A percentile compares a stretch with the other conserved stretches of the same genome.
Conservation (phyloP, 2,329 filamentous ascomycete species). For the Magnaporthiopsis incrustans region DNA sequence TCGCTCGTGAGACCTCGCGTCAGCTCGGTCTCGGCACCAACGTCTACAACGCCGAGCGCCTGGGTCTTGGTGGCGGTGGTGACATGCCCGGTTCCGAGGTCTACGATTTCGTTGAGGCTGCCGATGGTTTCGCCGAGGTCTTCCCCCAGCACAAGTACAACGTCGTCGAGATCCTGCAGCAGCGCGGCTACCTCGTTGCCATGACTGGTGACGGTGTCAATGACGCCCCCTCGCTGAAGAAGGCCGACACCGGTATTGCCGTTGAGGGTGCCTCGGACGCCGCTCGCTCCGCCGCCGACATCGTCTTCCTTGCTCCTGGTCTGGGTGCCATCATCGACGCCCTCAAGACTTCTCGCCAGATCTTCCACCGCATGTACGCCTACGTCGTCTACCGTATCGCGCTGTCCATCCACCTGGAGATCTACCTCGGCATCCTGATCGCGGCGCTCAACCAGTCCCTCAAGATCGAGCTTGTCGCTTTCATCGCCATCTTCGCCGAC, state of each 20-base stretch:
- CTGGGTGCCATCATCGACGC: conserved; percentile 89
- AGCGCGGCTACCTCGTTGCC: conserved; percentile 86
- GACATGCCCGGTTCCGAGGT: conserved; percentile 92
- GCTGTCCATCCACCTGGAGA: conserved; percentile 81
- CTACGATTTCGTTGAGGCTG: conserved; percentile 92
- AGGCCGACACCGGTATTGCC: conserved; percentile 93
- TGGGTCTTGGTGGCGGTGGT: conserved; percentile 82
- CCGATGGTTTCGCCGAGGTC: conserved; percentile 89
- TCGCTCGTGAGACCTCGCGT: conserved; percentile 83
- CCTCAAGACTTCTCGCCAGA: conserved; percentile 86
- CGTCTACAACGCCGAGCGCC: conserved; percentile 87
- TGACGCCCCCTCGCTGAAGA: conserved; percentile 86
- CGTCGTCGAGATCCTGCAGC: conserved; percentile 86
- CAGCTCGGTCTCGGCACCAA: conserved; percentile 89
- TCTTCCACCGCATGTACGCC: conserved; percentile 95
- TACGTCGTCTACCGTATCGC: conserved; percentile 96
- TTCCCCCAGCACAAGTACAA: conserved; percentile 96
- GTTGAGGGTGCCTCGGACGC: conserved; percentile 89
- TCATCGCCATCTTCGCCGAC: conserved; percentile 92
- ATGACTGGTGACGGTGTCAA: conserved; percentile 98
- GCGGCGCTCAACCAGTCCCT: conserved; percentile 77
- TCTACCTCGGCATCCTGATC: conserved; percentile 89
- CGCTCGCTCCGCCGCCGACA: conserved; percentile 84
- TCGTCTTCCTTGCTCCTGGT: conserved; percentile 87
- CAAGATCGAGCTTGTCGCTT: conserved; percentile 82